Conservation (phyloP, 2,329 filamentous ascomycete genomes). For the Calonectria montana region DNA sequence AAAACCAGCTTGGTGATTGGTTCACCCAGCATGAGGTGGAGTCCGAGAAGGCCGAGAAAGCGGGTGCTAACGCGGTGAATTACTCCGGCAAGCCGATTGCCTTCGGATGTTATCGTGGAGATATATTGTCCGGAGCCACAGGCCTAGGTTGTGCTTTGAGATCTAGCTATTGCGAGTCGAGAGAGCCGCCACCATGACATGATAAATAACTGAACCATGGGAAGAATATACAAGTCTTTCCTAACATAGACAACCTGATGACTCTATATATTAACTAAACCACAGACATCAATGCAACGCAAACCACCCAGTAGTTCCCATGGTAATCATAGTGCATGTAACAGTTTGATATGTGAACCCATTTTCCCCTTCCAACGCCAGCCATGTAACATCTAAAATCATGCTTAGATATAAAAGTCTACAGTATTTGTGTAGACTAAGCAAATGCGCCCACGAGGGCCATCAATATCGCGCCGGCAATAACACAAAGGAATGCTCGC, state of each 20-base stretch:
- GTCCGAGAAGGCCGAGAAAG: constrained; percentile 5
- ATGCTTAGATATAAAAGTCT: constrained; percentile 20
- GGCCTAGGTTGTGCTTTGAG: background rate
- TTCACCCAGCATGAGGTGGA: background rate
- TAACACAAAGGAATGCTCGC: constrained; percentile 72
- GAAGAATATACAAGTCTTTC: constrained; percentile 1
- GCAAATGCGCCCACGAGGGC: constrained; percentile 79
- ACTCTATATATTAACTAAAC: background rate
- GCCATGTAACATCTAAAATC: constrained; percentile 8
- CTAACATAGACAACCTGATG: background rate
- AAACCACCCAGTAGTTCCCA: constrained; percentile 17
- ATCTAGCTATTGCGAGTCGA: background rate
- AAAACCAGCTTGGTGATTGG: constrained; percentile 24
- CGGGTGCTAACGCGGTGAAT: constrained; percentile 16
- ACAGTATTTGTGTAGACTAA: constrained; percentile 43
- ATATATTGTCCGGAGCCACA: background rate
- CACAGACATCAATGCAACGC: background rate
- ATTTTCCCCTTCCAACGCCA: constrained; percentile 18
- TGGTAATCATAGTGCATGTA: background rate
- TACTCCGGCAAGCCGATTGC: constrained; percentile 25
- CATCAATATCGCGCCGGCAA: constrained; percentile 75
- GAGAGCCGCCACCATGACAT: background rate
- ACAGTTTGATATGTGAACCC: background rate
- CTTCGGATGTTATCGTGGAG: constrained; percentile 22
- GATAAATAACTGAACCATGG: background rate